A percentile compares a stretch with the other conserved stretches of the same genome.
Evolutionary conservation across 2,329 filamentous ascomycete species (phyloP).

Genomic region (Escovopsis sp.): DNA sequence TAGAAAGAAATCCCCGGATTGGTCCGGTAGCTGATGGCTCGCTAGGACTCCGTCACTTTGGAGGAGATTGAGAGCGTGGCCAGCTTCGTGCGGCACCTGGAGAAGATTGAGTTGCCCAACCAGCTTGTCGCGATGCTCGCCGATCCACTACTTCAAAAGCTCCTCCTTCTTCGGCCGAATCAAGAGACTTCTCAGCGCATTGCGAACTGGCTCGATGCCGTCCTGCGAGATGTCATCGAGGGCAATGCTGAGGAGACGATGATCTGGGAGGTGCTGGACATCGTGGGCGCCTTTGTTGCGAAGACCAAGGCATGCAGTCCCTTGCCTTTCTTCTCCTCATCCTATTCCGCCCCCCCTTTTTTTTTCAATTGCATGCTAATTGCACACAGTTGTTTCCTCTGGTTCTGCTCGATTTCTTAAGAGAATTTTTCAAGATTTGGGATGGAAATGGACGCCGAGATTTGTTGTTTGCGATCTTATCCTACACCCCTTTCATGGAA

Average conservation of each 20-base stretch:
- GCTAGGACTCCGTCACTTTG: constrained; percentile 47
- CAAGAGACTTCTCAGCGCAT: constrained; percentile 36
- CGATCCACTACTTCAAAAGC: constrained; percentile 65
- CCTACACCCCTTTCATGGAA: constrained; percentile 36
- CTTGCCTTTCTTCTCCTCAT: too few species aligned
- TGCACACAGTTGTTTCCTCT: constrained; percentile 29
- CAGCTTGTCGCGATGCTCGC: constrained; percentile 65
- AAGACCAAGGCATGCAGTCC: constrained; percentile 35
- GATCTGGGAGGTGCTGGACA: constrained; percentile 38
- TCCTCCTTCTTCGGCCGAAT: constrained; percentile 50
- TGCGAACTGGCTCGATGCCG: constrained; percentile 43
- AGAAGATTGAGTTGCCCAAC: constrained; percentile 67
- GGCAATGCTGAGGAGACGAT: constrained; percentile 34
- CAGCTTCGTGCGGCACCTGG: constrained; percentile 56
- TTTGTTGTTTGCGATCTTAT: constrained; percentile 42
- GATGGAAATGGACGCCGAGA: constrained; percentile 41
- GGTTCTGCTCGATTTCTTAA: constrained; percentile 34
- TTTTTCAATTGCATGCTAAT: background rate
- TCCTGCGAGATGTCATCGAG: constrained; percentile 38
- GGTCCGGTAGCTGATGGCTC: constrained; percentile 4
- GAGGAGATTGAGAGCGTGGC: constrained; percentile 65
- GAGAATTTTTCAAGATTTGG: constrained; percentile 43
- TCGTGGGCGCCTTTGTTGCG: constrained; percentile 39
- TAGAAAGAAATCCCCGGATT: background rate
- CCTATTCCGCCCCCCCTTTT: background rate